Conservation (phyloP, 352 stramenopile species). For the Phytopythium delawarense region DNA sequence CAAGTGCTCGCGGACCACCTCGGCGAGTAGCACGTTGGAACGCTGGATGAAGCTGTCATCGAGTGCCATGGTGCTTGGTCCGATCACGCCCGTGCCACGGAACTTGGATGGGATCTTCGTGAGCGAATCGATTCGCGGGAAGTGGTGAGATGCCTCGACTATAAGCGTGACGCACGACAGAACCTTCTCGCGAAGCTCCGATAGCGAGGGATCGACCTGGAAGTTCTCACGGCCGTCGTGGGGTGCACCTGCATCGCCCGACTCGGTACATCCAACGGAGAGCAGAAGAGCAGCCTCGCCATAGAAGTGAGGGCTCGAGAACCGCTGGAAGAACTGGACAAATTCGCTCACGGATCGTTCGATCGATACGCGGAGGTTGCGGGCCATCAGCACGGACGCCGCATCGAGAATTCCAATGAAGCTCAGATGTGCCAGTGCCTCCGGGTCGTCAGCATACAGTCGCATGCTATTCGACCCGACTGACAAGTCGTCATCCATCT, state of each 20-base stretch:
- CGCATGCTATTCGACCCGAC: conserved; percentile 2
- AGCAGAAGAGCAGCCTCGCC: conserved; percentile 62
- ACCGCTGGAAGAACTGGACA: conserved; percentile 71
- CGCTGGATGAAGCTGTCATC: conserved; percentile 77
- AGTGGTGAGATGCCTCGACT: conserved; percentile 83
- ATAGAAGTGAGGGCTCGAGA: conserved; percentile 43
- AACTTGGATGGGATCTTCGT: conserved; percentile 69
- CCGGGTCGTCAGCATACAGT: conserved; percentile 26
- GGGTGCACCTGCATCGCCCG: neutral
- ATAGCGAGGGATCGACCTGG: conserved; percentile 54
- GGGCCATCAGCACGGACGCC: conserved; percentile 86
- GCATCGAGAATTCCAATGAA: conserved; percentile 78
- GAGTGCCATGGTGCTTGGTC: conserved; percentile 75
- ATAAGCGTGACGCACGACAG: conserved; percentile 57
- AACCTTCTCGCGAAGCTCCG: conserved; percentile 57
- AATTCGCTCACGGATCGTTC: conserved; percentile 80
- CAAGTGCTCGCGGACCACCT: conserved; percentile 68
- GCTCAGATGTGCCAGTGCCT: conserved; percentile 39
- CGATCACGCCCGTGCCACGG: conserved; percentile 55
- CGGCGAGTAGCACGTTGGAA: conserved; percentile 53
- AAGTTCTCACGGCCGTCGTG: conserved; percentile 37
- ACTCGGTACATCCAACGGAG: conserved; percentile 42
- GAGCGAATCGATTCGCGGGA: conserved; percentile 85
- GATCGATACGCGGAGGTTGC: conserved; percentile 81
- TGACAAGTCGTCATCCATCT: neutral